These are phyloP conservation scores for Orbilia quercus DNA, from an alignment of 2,329 filamentous ascomycete species.

Conservation along the genomic window DNA sequence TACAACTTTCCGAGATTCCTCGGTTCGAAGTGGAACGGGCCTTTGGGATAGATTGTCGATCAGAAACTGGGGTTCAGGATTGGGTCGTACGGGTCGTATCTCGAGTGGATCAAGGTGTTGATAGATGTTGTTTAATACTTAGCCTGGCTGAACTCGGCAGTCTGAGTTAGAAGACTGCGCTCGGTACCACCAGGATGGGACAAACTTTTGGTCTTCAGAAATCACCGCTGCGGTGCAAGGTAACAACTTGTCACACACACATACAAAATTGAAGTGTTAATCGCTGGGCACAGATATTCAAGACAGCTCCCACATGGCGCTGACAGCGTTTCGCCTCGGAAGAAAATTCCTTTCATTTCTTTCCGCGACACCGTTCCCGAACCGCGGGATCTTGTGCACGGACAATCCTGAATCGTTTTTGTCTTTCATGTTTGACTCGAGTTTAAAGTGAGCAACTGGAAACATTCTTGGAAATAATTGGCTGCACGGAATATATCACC, in stretches of 20 bases:
- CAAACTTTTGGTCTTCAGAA: conserved; percentile 14
- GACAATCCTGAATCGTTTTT: not conserved
- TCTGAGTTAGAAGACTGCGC: too few relatives aligned
- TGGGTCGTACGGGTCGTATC: conserved; percentile 1
- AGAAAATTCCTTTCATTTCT: not conserved
- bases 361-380: conserved; percentile 24
- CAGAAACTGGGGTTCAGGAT: conserved; percentile 12
- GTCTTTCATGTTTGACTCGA: not conserved
- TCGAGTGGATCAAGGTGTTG: conserved; percentile 27
- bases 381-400: too few relatives aligned
- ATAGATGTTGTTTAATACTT: conserved; percentile 34
- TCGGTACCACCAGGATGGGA: conserved; percentile 41
- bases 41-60: conserved; percentile 31
- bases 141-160: conserved; percentile 18
- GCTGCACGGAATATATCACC: too few relatives aligned
- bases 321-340: conserved; percentile 9
- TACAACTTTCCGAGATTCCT: not conserved
- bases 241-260: conserved; percentile 29
- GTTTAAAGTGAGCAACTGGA: not conserved
- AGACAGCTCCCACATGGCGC: too few relatives aligned
- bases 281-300: too few relatives aligned
- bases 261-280: conserved; percentile 22
- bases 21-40: conserved; percentile 21
- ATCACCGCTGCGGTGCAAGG: not conserved
- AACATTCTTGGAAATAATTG: conserved; percentile 21